Evolutionary conservation across 1,139 yeast genomes (phyloP).

Genomic region (Hemisphaericaspora xylofermentans): DNA sequence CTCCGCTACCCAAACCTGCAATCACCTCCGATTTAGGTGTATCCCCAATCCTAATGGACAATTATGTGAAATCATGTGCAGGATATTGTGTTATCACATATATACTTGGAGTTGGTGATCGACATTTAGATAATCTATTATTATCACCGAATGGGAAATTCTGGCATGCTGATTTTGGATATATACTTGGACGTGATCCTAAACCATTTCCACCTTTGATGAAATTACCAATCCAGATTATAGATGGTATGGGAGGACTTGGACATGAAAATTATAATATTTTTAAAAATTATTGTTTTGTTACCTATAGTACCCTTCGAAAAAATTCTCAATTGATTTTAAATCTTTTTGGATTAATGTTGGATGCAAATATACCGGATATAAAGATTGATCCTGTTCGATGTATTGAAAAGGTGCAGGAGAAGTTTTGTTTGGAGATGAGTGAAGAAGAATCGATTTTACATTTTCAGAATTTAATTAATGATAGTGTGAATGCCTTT

Average conservation of each 20-base stretch:
- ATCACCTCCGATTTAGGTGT: slow-evolving; percentile 68
- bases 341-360: slow-evolving; percentile 90
- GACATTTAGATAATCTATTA: slow-evolving; percentile 89
- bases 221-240: slow-evolving; percentile 95
- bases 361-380: slow-evolving; percentile 89
- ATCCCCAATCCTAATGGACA: slow-evolving; percentile 78
- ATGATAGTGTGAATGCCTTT: slow-evolving; percentile 90
- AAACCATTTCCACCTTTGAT: slow-evolving; percentile 98
- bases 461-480: slow-evolving; percentile 90
- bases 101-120: slow-evolving; percentile 91
- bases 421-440: slow-evolving; percentile 89
- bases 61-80: slow-evolving; percentile 92
- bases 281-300: slow-evolving; percentile 91
- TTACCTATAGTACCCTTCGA: slow-evolving; percentile 86
- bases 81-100: slow-evolving; percentile 98
- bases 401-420: slow-evolving; percentile 86
- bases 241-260: slow-evolving; percentile 97
- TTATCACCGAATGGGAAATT: slow-evolving; percentile 75
- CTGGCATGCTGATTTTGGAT: slow-evolving; percentile 98
- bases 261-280: slow-evolving; percentile 79
- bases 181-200: slow-evolving; percentile 93
- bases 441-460: slow-evolving; percentile 93
- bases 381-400: slow-evolving; percentile 72
- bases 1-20: slow-evolving; percentile 26
- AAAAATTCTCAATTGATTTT: slow-evolving; percentile 87